Base-by-base conservation (phyloP, 2,329 filamentous ascomycete genomes). In the Cladorrhinum sp. region DNA sequence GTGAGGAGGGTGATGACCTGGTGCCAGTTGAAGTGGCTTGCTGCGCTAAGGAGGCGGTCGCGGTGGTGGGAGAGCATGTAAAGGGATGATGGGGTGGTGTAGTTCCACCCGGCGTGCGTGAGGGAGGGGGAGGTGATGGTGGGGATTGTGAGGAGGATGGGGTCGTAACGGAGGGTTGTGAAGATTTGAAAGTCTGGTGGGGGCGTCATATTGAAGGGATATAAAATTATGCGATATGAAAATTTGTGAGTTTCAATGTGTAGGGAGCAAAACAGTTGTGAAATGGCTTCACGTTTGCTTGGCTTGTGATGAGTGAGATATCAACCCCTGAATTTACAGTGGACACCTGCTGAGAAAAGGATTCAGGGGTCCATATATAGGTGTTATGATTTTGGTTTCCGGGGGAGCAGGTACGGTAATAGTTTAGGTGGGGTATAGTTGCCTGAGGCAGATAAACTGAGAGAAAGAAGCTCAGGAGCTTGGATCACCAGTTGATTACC, bases 61-160 rank as follows among this genome's bases (percentile, higher is more conserved):
- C 86, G 84, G 73, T 96, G 92, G 67, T 88, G 87, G 61, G 86
- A 80, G 16, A 95, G 82, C 81, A 96, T 91, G 73, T 96, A 96
- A 67, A 91, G 87, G 0, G 87, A 83, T 8, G 86, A 90, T 6
- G 76, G 70, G 24, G 78, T 74, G 24, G 69, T 65, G 67, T 77
- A 79, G 68, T 86, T 86, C 76, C 80, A 87, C 18, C 79, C 82
- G 46, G 78, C 73, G 62, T 79, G 70, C 30, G 68, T 62, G 30
- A 78, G 71, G 39, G 39, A 36, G 28, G 78, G 71, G 39, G 39
- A 24, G 33, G 70, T 67, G 58, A 74, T 73, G 62, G 68, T 61
- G 9, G 77, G 74, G 36, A 80, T 73, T 7, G 74, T 65, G 7
- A 77, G 69, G 39, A 94, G 81, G 1, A 72, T 70, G 16, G 82